Evolutionary conservation across 257 asterid species (phyloP).

Genomic region (Schizonepeta tenuifolia): DNA sequence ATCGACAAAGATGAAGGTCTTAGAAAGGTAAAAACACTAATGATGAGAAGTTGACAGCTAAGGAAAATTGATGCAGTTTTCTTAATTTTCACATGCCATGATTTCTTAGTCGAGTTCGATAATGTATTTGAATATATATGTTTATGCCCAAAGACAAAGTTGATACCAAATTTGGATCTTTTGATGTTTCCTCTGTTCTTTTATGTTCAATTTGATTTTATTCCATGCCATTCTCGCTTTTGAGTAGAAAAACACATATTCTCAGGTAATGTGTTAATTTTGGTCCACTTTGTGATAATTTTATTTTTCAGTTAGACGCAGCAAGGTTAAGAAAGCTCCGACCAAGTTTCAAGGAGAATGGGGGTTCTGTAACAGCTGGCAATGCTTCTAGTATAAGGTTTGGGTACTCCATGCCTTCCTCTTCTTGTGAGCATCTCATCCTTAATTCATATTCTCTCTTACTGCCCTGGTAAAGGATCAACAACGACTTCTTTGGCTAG

Average conservation of each 20-base stretch:
- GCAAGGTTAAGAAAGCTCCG: slow-evolving; percentile 76
- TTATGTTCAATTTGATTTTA: not conserved
- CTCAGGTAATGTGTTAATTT: slow-evolving; percentile 1
- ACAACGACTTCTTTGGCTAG: not conserved
- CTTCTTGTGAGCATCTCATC: slow-evolving; percentile 11
- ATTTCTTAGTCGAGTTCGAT: slow-evolving; percentile 14
- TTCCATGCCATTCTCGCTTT: not conserved
- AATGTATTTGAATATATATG: not conserved
- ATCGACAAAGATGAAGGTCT: slow-evolving; percentile 85
- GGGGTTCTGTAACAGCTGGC: slow-evolving; percentile 98
- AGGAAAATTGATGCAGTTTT: not conserved
- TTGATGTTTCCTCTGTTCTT: slow-evolving; percentile 9
- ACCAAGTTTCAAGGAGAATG: slow-evolving; percentile 81
- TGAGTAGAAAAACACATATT: not conserved
- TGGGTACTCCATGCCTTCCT: slow-evolving; percentile 31
- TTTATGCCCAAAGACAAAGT: not conserved
- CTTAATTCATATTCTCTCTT: not conserved
- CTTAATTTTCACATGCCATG: slow-evolving; percentile 16
- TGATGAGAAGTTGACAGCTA: not conserved
- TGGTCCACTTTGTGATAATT: not conserved
- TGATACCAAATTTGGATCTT: not conserved
- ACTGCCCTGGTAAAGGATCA: not conserved
- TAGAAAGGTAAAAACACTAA: slow-evolving; percentile 53
- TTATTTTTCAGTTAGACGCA: slow-evolving; percentile 70
- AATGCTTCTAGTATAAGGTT: slow-evolving; percentile 96